A percentile compares a stretch with the other conserved stretches of the same genome.
Conservation (phyloP, 2,329 filamentous ascomycete genomes). For the Purpureocillium lavendulum region DNA sequence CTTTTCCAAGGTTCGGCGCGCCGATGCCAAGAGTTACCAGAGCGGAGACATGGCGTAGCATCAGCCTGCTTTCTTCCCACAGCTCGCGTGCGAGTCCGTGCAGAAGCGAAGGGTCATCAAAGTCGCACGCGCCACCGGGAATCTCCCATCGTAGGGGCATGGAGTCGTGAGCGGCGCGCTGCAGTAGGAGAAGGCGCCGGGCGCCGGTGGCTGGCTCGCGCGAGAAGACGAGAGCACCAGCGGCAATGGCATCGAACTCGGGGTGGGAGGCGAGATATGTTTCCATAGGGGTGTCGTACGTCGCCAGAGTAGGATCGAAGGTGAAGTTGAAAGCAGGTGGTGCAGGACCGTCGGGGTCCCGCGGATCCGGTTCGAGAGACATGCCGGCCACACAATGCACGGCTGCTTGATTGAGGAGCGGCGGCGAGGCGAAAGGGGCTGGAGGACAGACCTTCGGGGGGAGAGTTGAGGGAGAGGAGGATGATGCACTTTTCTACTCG, state of each 20-base stretch:
- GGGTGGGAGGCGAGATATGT: slow-evolving; percentile 2
- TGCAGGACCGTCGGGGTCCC: neutral
- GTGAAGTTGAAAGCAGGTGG: slow-evolving; percentile 1
- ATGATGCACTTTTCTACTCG: no score
- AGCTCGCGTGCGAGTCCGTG: slow-evolving; percentile 30
- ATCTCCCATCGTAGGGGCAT: slow-evolving; percentile 32
- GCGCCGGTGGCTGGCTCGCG: neutral
- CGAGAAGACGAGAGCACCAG: slow-evolving; percentile 18
- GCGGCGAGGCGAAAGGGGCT: no score
- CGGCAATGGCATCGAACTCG: slow-evolving; percentile 12
- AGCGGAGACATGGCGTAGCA: slow-evolving; percentile 11
- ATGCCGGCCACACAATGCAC: no score
- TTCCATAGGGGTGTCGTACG: slow-evolving; percentile 1
- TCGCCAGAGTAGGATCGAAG: slow-evolving; percentile 3
- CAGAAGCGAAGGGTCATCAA: slow-evolving; percentile 26
- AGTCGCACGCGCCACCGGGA: slow-evolving; percentile 32
- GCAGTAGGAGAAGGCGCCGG: slow-evolving; percentile 23
- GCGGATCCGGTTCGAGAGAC: neutral
- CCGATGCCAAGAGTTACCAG: slow-evolving; percentile 4
- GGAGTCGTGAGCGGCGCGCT: slow-evolving; percentile 27
- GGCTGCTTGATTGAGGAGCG: no score
- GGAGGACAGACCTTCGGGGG: no score
- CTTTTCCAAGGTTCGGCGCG: neutral
- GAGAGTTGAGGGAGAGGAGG: no score
- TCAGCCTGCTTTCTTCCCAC: slow-evolving; percentile 31